Percentiles rank a stretch among this genome's conserved stretches.
Evolutionary conservation across 345 rosid genomes (phyloP).

Genomic region (Populus simonii): DNA sequence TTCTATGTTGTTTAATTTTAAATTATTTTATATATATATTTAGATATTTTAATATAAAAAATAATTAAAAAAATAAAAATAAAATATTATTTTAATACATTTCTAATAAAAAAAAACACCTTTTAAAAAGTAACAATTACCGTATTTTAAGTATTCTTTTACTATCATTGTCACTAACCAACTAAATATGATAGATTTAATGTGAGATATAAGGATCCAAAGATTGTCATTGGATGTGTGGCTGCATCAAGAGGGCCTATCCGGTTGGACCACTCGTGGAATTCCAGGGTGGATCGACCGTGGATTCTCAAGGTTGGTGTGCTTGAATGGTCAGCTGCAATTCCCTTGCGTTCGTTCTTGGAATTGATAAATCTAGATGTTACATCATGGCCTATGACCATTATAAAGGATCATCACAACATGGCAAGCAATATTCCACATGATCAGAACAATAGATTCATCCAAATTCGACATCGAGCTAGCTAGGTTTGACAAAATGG

Average conservation of each 20-base stretch:
- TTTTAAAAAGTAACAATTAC: no score
- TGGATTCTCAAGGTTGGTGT: background rate
- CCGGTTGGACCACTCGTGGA: conserved; percentile 1
- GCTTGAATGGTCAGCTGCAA: background rate
- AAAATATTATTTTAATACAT: no score
- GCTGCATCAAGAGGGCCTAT: background rate
- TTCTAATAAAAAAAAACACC: no score
- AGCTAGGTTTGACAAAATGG: no score
- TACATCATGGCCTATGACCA: background rate
- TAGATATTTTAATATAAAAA: no score
- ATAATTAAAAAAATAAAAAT: no score
- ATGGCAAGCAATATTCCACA: background rate
- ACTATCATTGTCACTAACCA: background rate
- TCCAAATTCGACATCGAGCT: no score
- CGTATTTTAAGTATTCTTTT: no score
- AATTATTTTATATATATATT: no score
- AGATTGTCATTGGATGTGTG: background rate
- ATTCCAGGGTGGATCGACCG: conserved; percentile 15
- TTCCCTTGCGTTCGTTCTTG: background rate
- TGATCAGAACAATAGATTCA: no score
- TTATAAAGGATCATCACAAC: background rate
- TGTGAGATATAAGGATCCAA: conserved; percentile 5
- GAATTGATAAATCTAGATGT: background rate
- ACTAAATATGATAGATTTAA: background rate
- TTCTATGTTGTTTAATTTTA: no score